Percentiles rank a stretch among this genome's conserved stretches.
These are phyloP conservation scores for Marchantia paleacea DNA, from an alignment of 225 moss, liverwort and hornwort species.

Conservation along the genomic window DNA sequence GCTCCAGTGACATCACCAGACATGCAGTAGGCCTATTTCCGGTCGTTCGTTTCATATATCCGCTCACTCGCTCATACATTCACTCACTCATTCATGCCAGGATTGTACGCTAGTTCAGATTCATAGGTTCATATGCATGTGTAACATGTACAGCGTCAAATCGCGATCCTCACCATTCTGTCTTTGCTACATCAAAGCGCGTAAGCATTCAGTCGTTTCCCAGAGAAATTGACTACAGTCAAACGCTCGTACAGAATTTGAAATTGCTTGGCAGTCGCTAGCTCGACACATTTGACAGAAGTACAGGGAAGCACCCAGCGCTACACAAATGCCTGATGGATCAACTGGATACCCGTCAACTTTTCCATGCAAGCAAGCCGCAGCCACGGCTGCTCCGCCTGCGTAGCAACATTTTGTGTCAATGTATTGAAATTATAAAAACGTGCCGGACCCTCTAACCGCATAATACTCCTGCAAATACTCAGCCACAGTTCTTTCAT, in stretches of 20 bases:
- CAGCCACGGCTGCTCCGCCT: background rate
- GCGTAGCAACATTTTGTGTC: background rate
- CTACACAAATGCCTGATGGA: background rate
- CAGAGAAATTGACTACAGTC: too few relatives aligned
- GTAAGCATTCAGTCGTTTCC: background rate
- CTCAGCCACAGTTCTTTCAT: too few relatives aligned
- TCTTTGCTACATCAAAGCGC: background rate
- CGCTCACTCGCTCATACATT: background rate
- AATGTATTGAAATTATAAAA: background rate
- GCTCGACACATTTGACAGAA: too few relatives aligned
- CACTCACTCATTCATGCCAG: background rate
- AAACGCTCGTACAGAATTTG: too few relatives aligned
- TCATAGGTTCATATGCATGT: background rate
- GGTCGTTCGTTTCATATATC: background rate
- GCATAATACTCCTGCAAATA: background rate
- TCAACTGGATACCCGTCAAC: background rate
- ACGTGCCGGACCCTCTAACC: background rate
- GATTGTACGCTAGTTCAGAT: background rate
- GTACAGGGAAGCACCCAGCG: too few relatives aligned
- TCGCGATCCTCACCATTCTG: background rate
- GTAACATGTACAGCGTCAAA: background rate
- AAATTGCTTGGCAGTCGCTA: too few relatives aligned
- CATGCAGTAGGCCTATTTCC: background rate
- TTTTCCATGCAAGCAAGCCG: background rate
- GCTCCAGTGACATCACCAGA: background rate